Evolutionary conservation across 805 yeast genomes (phyloP).

Genomic region (Ogataea nonfermentans): DNA sequence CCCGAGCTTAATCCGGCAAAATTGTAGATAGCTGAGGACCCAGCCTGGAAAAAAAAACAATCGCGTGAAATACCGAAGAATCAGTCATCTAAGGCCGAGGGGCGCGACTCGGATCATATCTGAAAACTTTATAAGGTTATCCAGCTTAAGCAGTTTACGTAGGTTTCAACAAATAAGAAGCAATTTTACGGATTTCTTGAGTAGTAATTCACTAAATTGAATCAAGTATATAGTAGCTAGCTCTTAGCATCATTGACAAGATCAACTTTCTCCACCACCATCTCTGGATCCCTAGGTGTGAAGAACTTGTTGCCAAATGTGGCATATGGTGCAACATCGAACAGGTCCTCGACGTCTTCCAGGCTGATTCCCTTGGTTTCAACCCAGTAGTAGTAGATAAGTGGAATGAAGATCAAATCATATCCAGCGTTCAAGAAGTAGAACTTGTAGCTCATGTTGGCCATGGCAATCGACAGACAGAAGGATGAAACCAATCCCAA

Average conservation of each 20-base stretch:
- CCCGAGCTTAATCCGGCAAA: not conserved
- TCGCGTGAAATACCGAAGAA: too few species aligned
- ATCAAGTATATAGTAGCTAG: not conserved
- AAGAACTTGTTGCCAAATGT: not conserved
- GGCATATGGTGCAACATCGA: constrained; percentile 2
- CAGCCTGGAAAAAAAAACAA: too few species aligned
- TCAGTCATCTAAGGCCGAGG: too few species aligned
- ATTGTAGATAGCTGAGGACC: not conserved
- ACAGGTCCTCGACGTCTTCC: constrained; percentile 1
- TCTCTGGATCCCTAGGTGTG: not conserved
- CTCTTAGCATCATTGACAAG: not conserved
- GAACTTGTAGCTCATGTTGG: constrained; percentile 36
- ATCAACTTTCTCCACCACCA: not conserved
- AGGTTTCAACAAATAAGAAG: too few species aligned
- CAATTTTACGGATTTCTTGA: too few species aligned
- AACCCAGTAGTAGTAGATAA: constrained; percentile 22
- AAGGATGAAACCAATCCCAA: constrained; percentile 34
- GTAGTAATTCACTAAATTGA: too few species aligned
- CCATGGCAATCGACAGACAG: constrained; percentile 37
- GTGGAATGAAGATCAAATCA: constrained; percentile 28
- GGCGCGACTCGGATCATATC: too few species aligned
- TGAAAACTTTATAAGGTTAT: too few species aligned
- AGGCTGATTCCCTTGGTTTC: constrained; percentile 35
- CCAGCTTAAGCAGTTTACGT: too few species aligned
- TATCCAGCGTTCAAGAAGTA: constrained; percentile 23